Percentiles rank a stretch among this genome's conserved stretches.
Evolutionary conservation across 768 basidiomycete genomes (phyloP).

Genomic region (Tephrocybe sp.): DNA sequence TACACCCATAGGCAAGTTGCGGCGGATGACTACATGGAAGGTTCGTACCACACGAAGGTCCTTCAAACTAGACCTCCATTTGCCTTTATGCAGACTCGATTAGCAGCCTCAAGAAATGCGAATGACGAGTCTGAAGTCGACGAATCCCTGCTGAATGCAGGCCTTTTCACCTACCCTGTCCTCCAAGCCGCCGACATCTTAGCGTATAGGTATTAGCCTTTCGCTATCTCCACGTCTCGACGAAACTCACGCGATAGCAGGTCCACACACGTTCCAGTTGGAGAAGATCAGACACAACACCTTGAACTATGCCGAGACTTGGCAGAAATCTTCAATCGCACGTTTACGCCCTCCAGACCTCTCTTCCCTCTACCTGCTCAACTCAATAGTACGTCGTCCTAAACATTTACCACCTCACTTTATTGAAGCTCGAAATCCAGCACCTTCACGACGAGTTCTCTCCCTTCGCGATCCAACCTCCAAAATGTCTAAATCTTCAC

Average conservation of each 20-base stretch:
- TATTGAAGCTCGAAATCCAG: conserved; percentile 35
- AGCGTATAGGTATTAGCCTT: conserved; percentile 61
- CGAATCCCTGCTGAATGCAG: conserved; percentile 79
- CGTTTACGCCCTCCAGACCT: conserved; percentile 42
- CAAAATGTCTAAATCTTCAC: conserved; percentile 97
- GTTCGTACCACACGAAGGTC: conserved; percentile 32
- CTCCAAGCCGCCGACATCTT: conserved; percentile 93
- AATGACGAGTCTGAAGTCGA: conserved; percentile 74
- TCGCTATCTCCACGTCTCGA: neutral
- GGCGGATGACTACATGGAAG: conserved; percentile 98
- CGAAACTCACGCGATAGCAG: conserved; percentile 32
- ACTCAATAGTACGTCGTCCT: conserved; percentile 59
- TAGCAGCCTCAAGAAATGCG: conserved; percentile 73
- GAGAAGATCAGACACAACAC: conserved; percentile 95
- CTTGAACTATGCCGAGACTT: conserved; percentile 85
- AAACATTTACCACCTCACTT: neutral
- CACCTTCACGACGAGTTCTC: conserved; percentile 76
- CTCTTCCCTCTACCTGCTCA: conserved; percentile 74
- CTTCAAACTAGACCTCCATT: conserved; percentile 4
- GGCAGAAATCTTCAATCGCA: conserved; percentile 78
- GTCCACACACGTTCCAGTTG: conserved; percentile 92
- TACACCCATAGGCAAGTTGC: conserved; percentile 77
- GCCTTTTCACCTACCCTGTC: conserved; percentile 89
- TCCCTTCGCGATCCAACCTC: conserved; percentile 81
- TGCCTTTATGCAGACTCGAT: conserved; percentile 52